These are phyloP conservation scores for Noccaea caerulescens DNA, from an alignment of 345 rosid species.

Conservation along the genomic window DNA sequence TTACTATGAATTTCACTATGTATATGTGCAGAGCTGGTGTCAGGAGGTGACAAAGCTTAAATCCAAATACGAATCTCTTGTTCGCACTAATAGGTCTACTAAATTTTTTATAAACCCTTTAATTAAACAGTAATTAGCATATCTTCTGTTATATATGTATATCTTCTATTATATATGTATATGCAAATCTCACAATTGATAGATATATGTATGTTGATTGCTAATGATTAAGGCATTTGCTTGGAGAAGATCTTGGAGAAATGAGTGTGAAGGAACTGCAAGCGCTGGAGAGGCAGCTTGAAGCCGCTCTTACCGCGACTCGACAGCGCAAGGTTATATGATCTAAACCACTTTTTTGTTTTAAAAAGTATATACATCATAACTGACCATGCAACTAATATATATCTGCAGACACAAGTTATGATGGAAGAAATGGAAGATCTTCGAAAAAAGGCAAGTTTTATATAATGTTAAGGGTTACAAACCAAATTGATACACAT, in stretches of 20 bases:
- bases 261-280: conserved; percentile 72
- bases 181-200: not conserved
- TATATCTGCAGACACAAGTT: conserved; percentile 58
- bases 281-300: conserved; percentile 81
- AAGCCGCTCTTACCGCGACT: conserved; percentile 70
- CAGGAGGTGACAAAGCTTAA: conserved; percentile 77
- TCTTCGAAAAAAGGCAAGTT: conserved; percentile 70
- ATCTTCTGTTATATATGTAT: not conserved
- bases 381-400: conserved; percentile 16
- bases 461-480: conserved; percentile 8
- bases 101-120: not conserved
- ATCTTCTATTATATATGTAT: not conserved
- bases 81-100: conserved; percentile 77
- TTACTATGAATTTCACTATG: conserved; percentile 10
- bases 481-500: conserved; percentile 6
- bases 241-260: conserved; percentile 88
- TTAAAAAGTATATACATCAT: not conserved
- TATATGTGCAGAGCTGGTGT: conserved; percentile 63
- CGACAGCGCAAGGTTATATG: conserved; percentile 74
- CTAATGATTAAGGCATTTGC: conserved; percentile 62
- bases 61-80: conserved; percentile 78
- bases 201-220: conserved; percentile 24
- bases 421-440: conserved; percentile 87
- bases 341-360: conserved; percentile 19
- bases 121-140: not conserved